These are phyloP conservation scores for Martiniozyma asiatica DNA, from an alignment of 1,139 yeast genomes.

Conservation along the genomic window DNA sequence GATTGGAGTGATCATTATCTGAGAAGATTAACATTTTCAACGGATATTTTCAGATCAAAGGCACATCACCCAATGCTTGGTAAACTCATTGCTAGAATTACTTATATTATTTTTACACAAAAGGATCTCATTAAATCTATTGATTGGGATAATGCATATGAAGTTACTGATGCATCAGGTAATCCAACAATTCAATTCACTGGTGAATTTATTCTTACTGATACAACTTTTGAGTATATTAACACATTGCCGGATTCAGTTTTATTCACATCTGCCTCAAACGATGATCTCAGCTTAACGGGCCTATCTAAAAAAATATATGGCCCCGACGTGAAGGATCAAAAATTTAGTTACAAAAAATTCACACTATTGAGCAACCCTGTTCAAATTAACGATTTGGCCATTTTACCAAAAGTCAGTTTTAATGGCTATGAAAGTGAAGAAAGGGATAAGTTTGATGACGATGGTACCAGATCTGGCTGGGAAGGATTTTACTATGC, in stretches of 20 bases:
- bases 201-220: slow-evolving; percentile 76
- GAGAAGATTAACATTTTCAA: slow-evolving; percentile 62
- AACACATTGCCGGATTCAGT: slow-evolving; percentile 42
- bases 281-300: no score
- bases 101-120: slow-evolving; percentile 16
- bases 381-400: slow-evolving; percentile 60
- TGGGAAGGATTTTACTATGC: slow-evolving; percentile 16
- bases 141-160: slow-evolving; percentile 37
- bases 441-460: slow-evolving; percentile 16
- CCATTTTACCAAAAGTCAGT: slow-evolving; percentile 33
- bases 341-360: slow-evolving; percentile 35
- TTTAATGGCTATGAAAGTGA: slow-evolving; percentile 17
- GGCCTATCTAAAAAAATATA: slow-evolving; percentile 11
- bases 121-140: slow-evolving; percentile 21
- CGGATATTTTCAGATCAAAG: slow-evolving; percentile 40
- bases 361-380: slow-evolving; percentile 64
- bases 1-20: slow-evolving; percentile 56
- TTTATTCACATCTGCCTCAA: slow-evolving; percentile 39
- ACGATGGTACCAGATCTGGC: slow-evolving; percentile 17
- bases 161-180: slow-evolving; percentile 45
- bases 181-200: slow-evolving; percentile 50
- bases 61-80: slow-evolving; percentile 22
- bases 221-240: slow-evolving; percentile 52
- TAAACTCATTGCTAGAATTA: slow-evolving; percentile 18
- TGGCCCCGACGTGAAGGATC: slow-evolving; percentile 15